Evolutionary conservation across 202 grass and related monocot genomes (phyloP).

Genomic region (Panicum hallii): DNA sequence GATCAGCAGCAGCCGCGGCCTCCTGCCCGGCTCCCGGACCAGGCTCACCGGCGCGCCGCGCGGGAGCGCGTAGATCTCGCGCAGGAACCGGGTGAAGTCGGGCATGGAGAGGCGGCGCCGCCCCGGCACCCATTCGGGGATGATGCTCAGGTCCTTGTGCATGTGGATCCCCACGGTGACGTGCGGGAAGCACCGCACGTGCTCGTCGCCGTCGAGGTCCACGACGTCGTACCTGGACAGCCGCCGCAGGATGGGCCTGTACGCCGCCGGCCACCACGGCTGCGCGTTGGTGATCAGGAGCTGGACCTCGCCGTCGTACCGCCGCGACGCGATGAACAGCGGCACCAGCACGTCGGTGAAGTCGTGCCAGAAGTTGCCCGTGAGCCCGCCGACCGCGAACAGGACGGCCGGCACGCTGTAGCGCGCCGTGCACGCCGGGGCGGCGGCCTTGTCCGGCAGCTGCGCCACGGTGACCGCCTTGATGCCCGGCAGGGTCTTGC

Average conservation of each 20-base stretch:
- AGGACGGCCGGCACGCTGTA: slow-evolving; percentile 20
- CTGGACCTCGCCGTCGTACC: slow-evolving; percentile 34
- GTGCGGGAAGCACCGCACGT: slow-evolving; percentile 37
- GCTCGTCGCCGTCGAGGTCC: slow-evolving; percentile 15
- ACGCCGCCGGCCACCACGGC: neutral
- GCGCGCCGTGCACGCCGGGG: slow-evolving; percentile 35
- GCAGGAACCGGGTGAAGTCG: slow-evolving; percentile 70
- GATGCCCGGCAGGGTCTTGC: neutral
- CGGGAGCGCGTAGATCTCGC: slow-evolving; percentile 7
- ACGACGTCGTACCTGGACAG: slow-evolving; percentile 43
- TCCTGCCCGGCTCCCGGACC: slow-evolving; percentile 19
- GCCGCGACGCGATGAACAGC: slow-evolving; percentile 30
- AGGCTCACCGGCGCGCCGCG: slow-evolving; percentile 42
- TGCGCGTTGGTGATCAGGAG: neutral
- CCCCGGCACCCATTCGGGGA: slow-evolving; percentile 49
- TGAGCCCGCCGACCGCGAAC: slow-evolving; percentile 15
- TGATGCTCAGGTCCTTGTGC: slow-evolving; percentile 67
- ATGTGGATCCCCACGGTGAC: slow-evolving; percentile 62
- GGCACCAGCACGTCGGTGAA: slow-evolving; percentile 39
- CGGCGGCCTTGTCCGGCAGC: neutral
- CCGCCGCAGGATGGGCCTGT: neutral
- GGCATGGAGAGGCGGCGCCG: slow-evolving; percentile 52
- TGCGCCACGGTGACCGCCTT: slow-evolving; percentile 25
- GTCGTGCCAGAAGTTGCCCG: slow-evolving; percentile 43
- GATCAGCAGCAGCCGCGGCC: slow-evolving; percentile 70